Percentiles rank a stretch among this genome's conserved stretches.
phyloP scores from a whole-genome alignment of 768 basidiomycete species.

The Russula dissimulans region DNA sequence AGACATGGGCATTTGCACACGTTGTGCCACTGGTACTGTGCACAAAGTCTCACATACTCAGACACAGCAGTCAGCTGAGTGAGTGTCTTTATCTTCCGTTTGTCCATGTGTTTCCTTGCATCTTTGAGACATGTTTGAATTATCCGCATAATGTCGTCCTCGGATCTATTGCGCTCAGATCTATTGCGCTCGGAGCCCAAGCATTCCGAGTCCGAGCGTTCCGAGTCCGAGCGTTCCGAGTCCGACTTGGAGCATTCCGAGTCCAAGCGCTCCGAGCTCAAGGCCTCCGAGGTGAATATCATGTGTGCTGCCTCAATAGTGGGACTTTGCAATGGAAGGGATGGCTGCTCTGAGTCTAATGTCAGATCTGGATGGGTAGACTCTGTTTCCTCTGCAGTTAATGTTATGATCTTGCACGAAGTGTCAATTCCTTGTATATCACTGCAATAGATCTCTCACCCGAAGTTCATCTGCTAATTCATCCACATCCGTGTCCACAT shows the following conservation, averaged over 20 bases:
- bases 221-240: too few relatives aligned
- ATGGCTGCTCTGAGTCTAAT: neutral
- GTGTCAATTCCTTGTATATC: neutral
- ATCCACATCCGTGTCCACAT: too few relatives aligned
- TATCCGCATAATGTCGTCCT: neutral
- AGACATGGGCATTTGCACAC: too few relatives aligned
- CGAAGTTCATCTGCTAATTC: neutral
- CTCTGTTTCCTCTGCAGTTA: neutral
- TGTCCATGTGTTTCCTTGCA: neutral
- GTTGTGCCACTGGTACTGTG: too few relatives aligned
- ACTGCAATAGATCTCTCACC: neutral
- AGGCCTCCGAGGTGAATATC: neutral
- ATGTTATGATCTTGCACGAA: too few relatives aligned
- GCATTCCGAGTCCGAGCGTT: too few relatives aligned
- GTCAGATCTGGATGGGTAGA: neutral
- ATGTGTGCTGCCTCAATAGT: neutral
- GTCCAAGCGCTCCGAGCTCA: neutral
- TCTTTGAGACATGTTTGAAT: neutral
- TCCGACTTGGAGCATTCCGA: too few relatives aligned
- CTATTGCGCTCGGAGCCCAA: too few relatives aligned
- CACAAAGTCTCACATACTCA: neutral
- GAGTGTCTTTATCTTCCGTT: neutral
- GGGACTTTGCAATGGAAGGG: neutral
- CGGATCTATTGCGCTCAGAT: too few relatives aligned
- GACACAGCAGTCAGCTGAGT: neutral